Evolutionary conservation across 768 basidiomycete genomes (phyloP).

Genomic region (Lepiota brunneoincarnata): DNA sequence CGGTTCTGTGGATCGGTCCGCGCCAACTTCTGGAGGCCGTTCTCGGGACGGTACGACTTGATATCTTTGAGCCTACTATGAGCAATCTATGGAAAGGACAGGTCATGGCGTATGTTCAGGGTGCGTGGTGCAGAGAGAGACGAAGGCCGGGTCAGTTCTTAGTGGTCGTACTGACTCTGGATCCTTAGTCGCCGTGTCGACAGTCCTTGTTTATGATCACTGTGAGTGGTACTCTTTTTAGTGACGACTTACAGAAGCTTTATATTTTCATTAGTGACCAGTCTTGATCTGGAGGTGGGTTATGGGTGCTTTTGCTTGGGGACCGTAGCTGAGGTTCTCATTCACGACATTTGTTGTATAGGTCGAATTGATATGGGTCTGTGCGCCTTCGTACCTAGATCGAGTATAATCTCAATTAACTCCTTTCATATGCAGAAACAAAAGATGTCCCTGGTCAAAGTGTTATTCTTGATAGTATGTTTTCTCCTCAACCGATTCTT

Average conservation of each 20-base stretch:
- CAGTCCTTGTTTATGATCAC: not conserved
- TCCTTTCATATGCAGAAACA: not conserved
- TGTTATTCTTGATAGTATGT: conserved; percentile 2
- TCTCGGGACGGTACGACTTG: too few relatives aligned
- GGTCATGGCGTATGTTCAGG: conserved; percentile 2
- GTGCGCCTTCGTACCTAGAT: not conserved
- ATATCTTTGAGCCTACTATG: not conserved
- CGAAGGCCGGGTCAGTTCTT: not conserved
- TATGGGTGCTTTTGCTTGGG: too few relatives aligned
- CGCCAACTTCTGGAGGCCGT: too few relatives aligned
- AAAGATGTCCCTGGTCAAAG: not conserved
- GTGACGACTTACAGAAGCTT: too few relatives aligned
- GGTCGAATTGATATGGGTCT: conserved; percentile 4
- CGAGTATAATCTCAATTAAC: not conserved
- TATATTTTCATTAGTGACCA: too few relatives aligned
- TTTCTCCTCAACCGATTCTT: not conserved
- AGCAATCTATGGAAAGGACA: not conserved
- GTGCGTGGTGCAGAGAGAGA: not conserved
- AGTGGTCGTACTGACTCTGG: not conserved
- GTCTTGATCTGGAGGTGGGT: not conserved
- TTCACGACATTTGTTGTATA: not conserved
- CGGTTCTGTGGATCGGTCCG: too few relatives aligned
- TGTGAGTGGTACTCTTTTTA: too few relatives aligned
- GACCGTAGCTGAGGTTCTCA: not conserved
- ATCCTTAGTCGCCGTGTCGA: not conserved